These are phyloP conservation scores for Wallacemonas sp. DNA, from an alignment of 208 protist genomes.

Conservation along the genomic window DNA sequence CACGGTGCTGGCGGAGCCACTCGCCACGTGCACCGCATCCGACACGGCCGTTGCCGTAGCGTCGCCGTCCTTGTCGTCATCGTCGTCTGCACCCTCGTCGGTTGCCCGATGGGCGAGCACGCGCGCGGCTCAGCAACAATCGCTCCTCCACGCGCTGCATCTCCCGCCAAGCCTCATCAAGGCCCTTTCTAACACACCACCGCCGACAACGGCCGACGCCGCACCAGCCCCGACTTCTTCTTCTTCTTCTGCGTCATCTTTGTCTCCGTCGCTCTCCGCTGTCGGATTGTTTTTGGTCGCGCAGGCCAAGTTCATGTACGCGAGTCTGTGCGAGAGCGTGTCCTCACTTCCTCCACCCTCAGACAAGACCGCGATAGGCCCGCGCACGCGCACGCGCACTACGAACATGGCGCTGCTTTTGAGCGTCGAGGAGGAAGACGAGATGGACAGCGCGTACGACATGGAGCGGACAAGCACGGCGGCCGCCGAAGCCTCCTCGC, in stretches of 20 bases:
- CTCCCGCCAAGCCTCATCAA: too few species aligned
- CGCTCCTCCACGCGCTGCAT: too few species aligned
- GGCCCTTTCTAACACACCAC: too few species aligned
- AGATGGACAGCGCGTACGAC: neutral
- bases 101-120: too few species aligned
- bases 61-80: neutral
- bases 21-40: too few species aligned
- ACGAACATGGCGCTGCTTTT: neutral
- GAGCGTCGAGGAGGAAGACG: conserved; percentile 3
- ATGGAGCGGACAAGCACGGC: too few species aligned
- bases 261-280: neutral
- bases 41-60: neutral
- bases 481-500: too few species aligned
- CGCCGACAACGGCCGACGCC: neutral
- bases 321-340: conserved; percentile 5
- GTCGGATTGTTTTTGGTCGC: neutral
- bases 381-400: neutral
- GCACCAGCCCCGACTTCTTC: neutral
- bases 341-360: neutral
- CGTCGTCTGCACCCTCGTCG: too few species aligned
- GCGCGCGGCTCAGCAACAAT: too few species aligned
- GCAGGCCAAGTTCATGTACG: conserved; percentile 12
- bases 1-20: neutral
- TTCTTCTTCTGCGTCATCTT: too few species aligned
- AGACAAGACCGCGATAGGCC: neutral